Evolutionary conservation across 768 basidiomycete genomes (phyloP), one percentile per base, ranked within the genome.

Genomic region (Chlorophyllum brunneum): DNA sequence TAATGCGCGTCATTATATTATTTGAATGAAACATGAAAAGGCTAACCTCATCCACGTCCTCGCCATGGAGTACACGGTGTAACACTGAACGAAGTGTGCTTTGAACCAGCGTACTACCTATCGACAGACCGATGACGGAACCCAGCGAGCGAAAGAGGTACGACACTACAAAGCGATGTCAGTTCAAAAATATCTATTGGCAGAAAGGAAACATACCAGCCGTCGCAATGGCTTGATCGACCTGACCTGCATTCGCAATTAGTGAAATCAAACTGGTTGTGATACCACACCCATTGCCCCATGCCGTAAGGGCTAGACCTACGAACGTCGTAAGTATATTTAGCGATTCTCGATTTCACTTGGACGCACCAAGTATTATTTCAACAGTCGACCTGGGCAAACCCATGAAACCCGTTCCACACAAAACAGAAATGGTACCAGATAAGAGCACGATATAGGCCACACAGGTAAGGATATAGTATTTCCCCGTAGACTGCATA

Each of bases 121-220:
- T 62, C 0, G 82, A 81, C 1, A 85, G 59, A 1, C 81, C 80
- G 20, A 83, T 65, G 6, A 85, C 80, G 1, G 74, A 75, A 2
- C 83, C 83, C 10, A 85, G 61, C 2, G 82, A 83, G 30, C 83
- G 79, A 70, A 85, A 85, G 30, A 86, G 80, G 61, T 83, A 84
- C 0, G 81, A 83, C 1, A 80, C 83, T 82, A 44, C 9, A 27
- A n/a, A 24, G 11, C 34, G 41, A 5, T 29, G n/a, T 49, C 7
- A 39, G 38, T 10, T 7, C n/a, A 8, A 40, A 27, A 9, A 49
- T 3, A 11, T 23, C 30, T 11, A 6, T 10, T 37, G 20, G 23
- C 27, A 11, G 13, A 29, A 51, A 26, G 23, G 45, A 7, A 10
- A 56, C 71, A 4, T 31, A 79, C 82, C 79, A 31, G 82, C 82